Base-by-base conservation (phyloP, 371 early-diverging fungal species). In the Parasitella parasitica region DNA sequence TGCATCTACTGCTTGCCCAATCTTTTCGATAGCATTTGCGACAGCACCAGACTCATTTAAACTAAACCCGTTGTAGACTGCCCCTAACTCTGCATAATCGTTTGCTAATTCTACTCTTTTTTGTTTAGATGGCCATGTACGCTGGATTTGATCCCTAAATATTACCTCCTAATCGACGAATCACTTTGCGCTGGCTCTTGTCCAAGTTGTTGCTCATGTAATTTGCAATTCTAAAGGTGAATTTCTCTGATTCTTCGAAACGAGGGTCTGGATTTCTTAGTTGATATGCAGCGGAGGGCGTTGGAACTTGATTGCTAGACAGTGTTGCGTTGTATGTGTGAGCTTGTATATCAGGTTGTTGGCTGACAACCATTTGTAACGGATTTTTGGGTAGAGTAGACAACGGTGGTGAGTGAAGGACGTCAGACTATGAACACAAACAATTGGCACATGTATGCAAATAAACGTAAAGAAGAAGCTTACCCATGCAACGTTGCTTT, bases 31-130 rank as follows among this genome's bases (percentile, higher is more conserved):
- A 0, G 91, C 93, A 35, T 85, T 87, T 4, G 94, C 86, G 12
- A 97, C 76, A n/a, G 72, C 69, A 5, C 82, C 85, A 35, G 70
- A 66, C 58, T 96, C 97, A 59, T 86, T 86, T 52, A 97, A 83
- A 56, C 97, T 96, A 74, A 97, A 95, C 22, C 91, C 95, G 64
- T 97, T 97, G 72, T 95, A 94, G 0, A 89, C 80, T 6, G 94
- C 94, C 0, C 97, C 97, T n/a, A 97, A 80, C 60, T 96, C 97
- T 12, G 93, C 83, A 67, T 91, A 91, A 61, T 92, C 91, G 28
- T 79, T 76, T 0, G 93, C 85, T 24, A 92, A 54, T 61, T 78
- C 78, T 81, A 63, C 6, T 51, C 15, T 11, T 20, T 20, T 46
- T 15, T 57, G 18, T n/a, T 46, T 43, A 24, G 38, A 4, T 32